Evolutionary conservation across 2,329 filamentous ascomycete genomes (phyloP).

Genomic region (Hypoxylon sp.): DNA sequence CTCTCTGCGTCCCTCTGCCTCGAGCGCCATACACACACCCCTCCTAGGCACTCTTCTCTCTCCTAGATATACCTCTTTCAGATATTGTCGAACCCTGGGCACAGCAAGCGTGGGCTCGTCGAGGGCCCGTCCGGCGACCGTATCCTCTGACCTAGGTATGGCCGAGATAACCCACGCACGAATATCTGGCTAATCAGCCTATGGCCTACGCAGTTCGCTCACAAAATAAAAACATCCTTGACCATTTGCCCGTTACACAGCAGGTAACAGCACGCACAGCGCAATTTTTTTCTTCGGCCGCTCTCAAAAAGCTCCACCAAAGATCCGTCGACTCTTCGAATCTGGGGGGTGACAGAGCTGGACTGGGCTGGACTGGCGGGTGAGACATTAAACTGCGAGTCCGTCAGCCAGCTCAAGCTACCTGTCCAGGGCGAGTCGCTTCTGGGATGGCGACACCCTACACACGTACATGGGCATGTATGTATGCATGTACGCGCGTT

Average conservation of each 20-base stretch:
- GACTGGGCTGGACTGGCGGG: no score
- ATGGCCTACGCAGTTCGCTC: slow-evolving; percentile 22
- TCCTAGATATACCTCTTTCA: slow-evolving; percentile 26
- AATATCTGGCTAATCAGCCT: slow-evolving; percentile 35
- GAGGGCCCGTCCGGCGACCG: slow-evolving; percentile 10
- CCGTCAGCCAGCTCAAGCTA: neutral
- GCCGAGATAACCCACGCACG: slow-evolving; percentile 24
- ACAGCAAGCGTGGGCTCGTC: slow-evolving; percentile 17
- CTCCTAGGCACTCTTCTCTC: no score
- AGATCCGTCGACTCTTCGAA: slow-evolving; percentile 31
- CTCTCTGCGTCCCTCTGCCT: no score
- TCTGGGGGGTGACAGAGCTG: no score
- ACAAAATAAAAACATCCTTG: slow-evolving; percentile 27
- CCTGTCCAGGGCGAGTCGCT: slow-evolving; percentile 6
- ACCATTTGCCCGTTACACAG: slow-evolving; percentile 30
- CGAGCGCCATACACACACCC: slow-evolving; percentile 29
- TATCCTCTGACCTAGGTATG: slow-evolving; percentile 37
- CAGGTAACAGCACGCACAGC: slow-evolving; percentile 27
- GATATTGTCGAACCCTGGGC: slow-evolving; percentile 30
- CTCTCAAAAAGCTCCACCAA: slow-evolving; percentile 24
- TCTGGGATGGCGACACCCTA: slow-evolving; percentile 21
- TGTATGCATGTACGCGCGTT: slow-evolving; percentile 10
- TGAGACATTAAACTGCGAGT: neutral
- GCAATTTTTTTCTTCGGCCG: slow-evolving; percentile 27
- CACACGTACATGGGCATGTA: neutral